Conservation (phyloP, 805 yeast species). For the Pichia deserticola region DNA sequence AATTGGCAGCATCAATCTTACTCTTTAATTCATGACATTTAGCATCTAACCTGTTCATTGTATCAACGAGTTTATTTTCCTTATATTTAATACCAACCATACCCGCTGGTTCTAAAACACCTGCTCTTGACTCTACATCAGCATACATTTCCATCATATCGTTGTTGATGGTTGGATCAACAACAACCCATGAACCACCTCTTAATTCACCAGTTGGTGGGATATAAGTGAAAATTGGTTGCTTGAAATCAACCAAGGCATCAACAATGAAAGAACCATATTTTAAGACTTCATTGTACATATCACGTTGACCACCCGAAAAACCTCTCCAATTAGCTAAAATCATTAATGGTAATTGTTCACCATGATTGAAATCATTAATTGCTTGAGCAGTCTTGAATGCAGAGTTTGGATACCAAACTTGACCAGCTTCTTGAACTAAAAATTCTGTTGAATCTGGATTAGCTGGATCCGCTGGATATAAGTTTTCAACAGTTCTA, state of each 20-base stretch:
- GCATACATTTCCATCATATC: constrained; percentile 99
- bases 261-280: constrained; percentile 97
- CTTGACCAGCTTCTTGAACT: constrained; percentile 97
- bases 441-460: constrained; percentile 85
- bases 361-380: constrained; percentile 96
- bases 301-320: constrained; percentile 99
- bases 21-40: constrained; percentile 62
- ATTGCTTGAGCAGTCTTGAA: constrained; percentile 99
- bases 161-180: constrained; percentile 93
- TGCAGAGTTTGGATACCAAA: constrained; percentile 99
- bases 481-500: constrained; percentile 76
- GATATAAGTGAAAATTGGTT: constrained; percentile 93
- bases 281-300: constrained; percentile 97
- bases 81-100: constrained; percentile 98
- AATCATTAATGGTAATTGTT: constrained; percentile 93
- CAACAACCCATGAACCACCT: constrained; percentile 99
- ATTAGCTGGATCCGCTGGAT: constrained; percentile 98
- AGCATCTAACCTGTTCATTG: constrained; percentile 85
- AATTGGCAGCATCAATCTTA: constrained; percentile 44
- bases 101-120: constrained; percentile 98
- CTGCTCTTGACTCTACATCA: constrained; percentile 90
- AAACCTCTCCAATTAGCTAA: constrained; percentile 99
- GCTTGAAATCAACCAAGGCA: constrained; percentile 91
- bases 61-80: constrained; percentile 82
- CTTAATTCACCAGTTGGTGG: constrained; percentile 98